Evolutionary conservation across 116 monocot species (phyloP).

Genomic region (Papilionanthe hybrid): DNA sequence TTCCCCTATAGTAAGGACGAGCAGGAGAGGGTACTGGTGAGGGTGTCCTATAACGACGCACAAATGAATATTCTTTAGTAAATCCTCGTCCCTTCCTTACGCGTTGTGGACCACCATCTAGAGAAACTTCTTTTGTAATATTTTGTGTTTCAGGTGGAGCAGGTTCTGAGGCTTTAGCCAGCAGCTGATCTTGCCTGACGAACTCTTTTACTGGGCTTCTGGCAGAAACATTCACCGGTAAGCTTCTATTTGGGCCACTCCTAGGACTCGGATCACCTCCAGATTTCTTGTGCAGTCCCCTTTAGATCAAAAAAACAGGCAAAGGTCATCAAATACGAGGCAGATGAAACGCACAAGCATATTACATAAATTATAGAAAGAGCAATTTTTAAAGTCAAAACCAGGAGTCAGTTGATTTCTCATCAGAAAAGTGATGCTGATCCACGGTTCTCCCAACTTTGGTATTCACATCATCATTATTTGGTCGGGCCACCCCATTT

Average conservation of each 20-base stretch:
- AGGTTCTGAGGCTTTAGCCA: slow-evolving; percentile 15
- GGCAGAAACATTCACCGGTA: background rate
- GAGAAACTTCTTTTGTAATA: slow-evolving; percentile 18
- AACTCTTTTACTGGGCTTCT: slow-evolving; percentile 10
- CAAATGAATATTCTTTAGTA: slow-evolving; percentile 31
- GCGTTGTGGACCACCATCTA: slow-evolving; percentile 22
- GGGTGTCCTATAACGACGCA: slow-evolving; percentile 37
- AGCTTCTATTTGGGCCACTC: background rate
- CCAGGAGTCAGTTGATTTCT: slow-evolving; percentile 21
- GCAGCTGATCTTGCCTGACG: slow-evolving; percentile 11
- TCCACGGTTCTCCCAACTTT: slow-evolving; percentile 8
- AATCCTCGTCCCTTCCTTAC: slow-evolving; percentile 50
- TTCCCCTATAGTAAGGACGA: slow-evolving; percentile 24
- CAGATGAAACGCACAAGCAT: background rate
- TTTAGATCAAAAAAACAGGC: background rate
- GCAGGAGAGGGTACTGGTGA: slow-evolving; percentile 34
- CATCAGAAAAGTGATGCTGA: slow-evolving; percentile 16
- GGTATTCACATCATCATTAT: slow-evolving; percentile 4
- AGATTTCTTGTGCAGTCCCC: background rate
- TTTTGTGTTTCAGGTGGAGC: slow-evolving; percentile 7
- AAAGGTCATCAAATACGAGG: background rate
- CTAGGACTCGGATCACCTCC: slow-evolving; percentile 12
- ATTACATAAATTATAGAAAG: background rate
- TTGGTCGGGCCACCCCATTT: slow-evolving; percentile 11
- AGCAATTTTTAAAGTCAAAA: background rate